Evolutionary conservation across 768 basidiomycete genomes (phyloP).

Genomic region (Fibroporia radiculosa): DNA sequence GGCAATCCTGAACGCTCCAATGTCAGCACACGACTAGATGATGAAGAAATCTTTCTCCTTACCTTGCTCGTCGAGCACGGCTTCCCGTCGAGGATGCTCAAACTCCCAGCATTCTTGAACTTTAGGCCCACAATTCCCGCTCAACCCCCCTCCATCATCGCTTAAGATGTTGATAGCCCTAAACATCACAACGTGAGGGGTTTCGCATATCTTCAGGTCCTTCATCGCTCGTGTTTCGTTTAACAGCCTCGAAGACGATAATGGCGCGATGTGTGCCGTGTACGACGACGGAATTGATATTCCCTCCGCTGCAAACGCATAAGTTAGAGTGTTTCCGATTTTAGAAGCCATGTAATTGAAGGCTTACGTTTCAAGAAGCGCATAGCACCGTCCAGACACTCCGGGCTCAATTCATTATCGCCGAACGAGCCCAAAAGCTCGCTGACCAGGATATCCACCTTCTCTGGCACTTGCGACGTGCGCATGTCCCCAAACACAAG

Average conservation of each 20-base stretch:
- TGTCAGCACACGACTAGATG: background rate
- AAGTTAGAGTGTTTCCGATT: background rate
- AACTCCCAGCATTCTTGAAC: constrained; percentile 98
- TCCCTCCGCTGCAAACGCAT: constrained; percentile 63
- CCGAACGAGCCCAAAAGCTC: constrained; percentile 97
- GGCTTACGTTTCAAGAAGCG: constrained; percentile 85
- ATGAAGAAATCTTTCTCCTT: background rate
- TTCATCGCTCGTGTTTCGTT: constrained; percentile 67
- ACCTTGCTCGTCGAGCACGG: constrained; percentile 69
- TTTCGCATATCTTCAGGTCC: constrained; percentile 73
- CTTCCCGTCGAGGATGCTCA: constrained; percentile 83
- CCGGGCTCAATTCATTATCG: constrained; percentile 96
- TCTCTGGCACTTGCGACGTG: constrained; percentile 69
- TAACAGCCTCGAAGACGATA: constrained; percentile 90
- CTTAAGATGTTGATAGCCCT: constrained; percentile 87
- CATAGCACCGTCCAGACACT: constrained; percentile 94
- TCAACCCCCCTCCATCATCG: constrained; percentile 54
- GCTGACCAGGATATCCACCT: constrained; percentile 89
- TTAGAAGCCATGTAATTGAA: background rate
- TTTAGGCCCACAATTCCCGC: constrained; percentile 67
- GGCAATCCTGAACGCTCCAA: constrained; percentile 58
- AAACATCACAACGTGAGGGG: constrained; percentile 99
- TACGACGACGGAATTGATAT: constrained; percentile 97
- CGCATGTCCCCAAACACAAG: constrained; percentile 97
- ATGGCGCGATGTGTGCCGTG: constrained; percentile 87